Conservation (phyloP, 202 grass and related monocot genomes). For the Zoysia matrella region DNA sequence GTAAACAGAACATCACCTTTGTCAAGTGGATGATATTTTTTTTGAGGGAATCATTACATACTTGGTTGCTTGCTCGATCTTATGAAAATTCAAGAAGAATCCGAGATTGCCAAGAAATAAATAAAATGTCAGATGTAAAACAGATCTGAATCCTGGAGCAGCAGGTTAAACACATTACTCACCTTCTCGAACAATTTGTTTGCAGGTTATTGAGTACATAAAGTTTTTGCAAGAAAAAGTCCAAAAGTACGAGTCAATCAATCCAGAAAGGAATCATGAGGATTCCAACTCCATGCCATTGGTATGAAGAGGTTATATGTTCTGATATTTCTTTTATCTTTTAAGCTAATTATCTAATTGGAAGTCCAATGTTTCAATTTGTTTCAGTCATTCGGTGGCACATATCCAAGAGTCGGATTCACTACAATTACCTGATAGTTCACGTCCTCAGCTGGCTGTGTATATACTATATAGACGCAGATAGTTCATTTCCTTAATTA, state of each 20-base stretch:
- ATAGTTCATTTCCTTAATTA: too few relatives aligned
- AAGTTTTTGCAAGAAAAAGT: constrained; percentile 90
- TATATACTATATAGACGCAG: too few relatives aligned
- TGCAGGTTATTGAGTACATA: constrained; percentile 96
- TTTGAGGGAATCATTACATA: not conserved
- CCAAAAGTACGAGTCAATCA: constrained; percentile 70
- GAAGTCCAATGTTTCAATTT: too few relatives aligned
- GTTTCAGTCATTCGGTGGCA: too few relatives aligned
- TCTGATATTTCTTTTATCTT: too few relatives aligned
- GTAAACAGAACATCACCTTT: constrained; percentile 45
- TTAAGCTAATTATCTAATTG: too few relatives aligned
- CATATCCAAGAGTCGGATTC: too few relatives aligned
- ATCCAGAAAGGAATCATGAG: constrained; percentile 66
- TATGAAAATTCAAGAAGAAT: not conserved
- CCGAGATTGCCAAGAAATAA: not conserved
- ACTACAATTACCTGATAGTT: too few relatives aligned
- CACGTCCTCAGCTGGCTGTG: too few relatives aligned
- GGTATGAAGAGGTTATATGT: constrained; percentile 42
- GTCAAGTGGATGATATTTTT: not conserved
- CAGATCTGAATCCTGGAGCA: not conserved
- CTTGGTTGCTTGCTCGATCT: not conserved
- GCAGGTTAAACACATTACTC: not conserved
- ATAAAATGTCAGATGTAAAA: not conserved
- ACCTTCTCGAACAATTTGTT: constrained; percentile 21
- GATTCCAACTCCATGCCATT: constrained; percentile 81